Evolutionary conservation across 2,329 filamentous ascomycete genomes (phyloP).

Genomic region (Botrytis fabae): DNA sequence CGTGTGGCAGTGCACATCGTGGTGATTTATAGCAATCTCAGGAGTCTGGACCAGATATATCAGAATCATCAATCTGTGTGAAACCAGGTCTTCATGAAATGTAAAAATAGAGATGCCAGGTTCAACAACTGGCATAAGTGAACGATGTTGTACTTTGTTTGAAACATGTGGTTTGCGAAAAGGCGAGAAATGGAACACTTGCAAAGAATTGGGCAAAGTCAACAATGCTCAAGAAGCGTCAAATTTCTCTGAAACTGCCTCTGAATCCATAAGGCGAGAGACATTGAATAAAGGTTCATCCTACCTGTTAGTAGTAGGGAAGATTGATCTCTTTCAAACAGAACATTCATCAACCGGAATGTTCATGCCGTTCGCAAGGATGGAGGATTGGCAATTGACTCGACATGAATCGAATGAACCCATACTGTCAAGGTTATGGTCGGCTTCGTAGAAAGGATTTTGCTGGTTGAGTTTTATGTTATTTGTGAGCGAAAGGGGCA

Average conservation of each 20-base stretch:
- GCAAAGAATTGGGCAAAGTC: background rate
- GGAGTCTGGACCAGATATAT: background rate
- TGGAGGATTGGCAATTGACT: background rate
- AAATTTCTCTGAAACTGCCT: background rate
- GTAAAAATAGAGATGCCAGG: background rate
- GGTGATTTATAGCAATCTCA: background rate
- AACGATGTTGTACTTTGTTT: background rate
- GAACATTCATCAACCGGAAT: background rate
- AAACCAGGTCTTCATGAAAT: background rate
- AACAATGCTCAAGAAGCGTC: background rate
- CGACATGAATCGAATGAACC: background rate
- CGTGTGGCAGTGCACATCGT: constrained; percentile 4
- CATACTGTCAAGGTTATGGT: background rate
- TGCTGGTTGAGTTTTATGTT: background rate
- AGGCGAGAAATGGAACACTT: background rate
- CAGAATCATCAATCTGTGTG: background rate
- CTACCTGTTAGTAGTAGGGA: background rate
- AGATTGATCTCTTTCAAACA: background rate
- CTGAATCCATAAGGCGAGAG: background rate
- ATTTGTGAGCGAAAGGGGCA: background rate
- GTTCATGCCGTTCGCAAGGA: background rate
- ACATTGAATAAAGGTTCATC: background rate
- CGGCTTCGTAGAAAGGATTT: background rate
- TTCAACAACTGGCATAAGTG: background rate
- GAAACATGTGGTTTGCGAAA: background rate